Conservation (phyloP, 192 early-diverging fungal genomes). For the Cladochytrium replicatum region DNA sequence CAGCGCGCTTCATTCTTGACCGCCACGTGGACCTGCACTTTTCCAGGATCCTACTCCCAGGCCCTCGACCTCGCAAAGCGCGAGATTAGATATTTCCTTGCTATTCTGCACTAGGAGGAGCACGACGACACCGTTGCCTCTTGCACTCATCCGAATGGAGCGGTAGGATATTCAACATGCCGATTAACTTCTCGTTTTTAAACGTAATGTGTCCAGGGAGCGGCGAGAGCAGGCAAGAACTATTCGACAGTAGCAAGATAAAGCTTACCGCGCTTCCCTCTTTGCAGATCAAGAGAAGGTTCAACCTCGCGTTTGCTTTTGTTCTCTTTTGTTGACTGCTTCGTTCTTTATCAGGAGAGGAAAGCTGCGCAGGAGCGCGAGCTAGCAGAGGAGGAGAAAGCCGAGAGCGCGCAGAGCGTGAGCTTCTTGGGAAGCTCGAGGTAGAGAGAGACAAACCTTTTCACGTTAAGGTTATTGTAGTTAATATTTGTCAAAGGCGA, state of each 20-base stretch:
- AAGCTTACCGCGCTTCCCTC: conserved; percentile 77
- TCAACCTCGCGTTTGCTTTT: conserved; percentile 2
- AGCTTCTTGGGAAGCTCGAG: conserved; percentile 31
- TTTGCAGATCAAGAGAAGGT: conserved; percentile 73
- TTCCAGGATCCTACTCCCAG: conserved; percentile 48
- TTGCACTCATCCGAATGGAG: conserved; percentile 52
- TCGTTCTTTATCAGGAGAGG: conserved; percentile 26
- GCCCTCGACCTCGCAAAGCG: conserved; percentile 65
- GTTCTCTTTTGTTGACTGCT: conserved; percentile 5
- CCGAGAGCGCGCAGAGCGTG: conserved; percentile 36
- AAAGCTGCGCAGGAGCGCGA: conserved; percentile 51
- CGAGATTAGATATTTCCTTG: conserved; percentile 63
- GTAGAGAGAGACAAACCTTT: neutral
- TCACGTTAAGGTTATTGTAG: too few relatives aligned
- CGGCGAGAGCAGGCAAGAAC: conserved; percentile 62
- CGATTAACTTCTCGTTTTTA: too few relatives aligned
- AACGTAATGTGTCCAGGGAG: too few relatives aligned
- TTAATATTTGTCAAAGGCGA: neutral
- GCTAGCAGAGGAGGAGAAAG: conserved; percentile 35
- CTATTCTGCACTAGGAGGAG: conserved; percentile 66
- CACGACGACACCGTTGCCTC: conserved; percentile 66
- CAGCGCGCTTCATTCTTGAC: conserved; percentile 52
- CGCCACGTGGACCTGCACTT: conserved; percentile 64
- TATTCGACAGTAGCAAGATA: conserved; percentile 78
- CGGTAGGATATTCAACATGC: too few relatives aligned